Conservation (phyloP, 2,329 filamentous ascomycete genomes). For the Exophiala spinifera region DNA sequence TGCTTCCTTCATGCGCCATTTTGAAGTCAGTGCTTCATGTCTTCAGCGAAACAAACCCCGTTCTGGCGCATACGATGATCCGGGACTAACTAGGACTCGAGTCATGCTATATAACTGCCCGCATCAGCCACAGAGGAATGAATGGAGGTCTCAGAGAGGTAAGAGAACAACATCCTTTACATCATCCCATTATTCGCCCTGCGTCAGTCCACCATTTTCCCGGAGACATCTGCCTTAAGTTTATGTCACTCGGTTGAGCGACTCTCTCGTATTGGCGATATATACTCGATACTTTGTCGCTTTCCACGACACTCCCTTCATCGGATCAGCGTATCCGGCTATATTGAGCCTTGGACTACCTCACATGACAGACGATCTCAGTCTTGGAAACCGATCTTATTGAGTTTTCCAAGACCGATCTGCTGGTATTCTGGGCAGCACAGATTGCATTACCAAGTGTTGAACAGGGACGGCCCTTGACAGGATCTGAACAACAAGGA, state of each 20-base stretch:
- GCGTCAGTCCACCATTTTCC: neutral
- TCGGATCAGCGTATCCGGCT: no score
- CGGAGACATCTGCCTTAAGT: neutral
- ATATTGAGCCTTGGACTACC: no score
- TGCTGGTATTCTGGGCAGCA: no score
- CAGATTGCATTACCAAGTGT: no score
- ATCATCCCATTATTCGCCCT: neutral
- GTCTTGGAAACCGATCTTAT: no score
- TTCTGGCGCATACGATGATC: neutral
- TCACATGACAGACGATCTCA: no score
- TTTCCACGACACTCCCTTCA: no score
- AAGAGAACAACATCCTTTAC: neutral
- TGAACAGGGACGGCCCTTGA: no score
- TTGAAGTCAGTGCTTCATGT: neutral
- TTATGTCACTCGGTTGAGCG: neutral
- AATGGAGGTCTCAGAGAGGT: neutral
- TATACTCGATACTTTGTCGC: no score
- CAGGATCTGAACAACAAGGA: neutral
- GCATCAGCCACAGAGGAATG: neutral
- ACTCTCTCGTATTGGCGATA: neutral
- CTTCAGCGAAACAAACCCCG: neutral
- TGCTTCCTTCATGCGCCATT: neutral
- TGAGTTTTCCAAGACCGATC: no score
- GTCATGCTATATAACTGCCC: neutral
- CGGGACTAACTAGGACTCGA: neutral